These are phyloP conservation scores for Epichloe hybrida DNA, from an alignment of 2,329 filamentous ascomycete species.

Conservation along the genomic window DNA sequence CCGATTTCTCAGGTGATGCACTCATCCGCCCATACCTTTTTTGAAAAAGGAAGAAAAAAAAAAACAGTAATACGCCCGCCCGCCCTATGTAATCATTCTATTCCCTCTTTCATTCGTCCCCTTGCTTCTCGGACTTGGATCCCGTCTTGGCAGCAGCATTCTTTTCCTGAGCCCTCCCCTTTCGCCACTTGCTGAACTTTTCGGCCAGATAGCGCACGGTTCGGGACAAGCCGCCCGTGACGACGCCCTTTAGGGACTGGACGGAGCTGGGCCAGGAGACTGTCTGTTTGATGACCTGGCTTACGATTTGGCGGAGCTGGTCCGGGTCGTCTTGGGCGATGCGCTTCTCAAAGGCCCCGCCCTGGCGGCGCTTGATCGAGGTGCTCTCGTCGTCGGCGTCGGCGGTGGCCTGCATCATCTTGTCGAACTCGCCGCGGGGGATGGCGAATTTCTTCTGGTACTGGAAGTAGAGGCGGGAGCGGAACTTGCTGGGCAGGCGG, in stretches of 20 bases:
- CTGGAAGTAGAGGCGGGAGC: conserved; percentile 81
- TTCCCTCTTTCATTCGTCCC: neutral
- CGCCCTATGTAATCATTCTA: neutral
- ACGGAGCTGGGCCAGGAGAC: conserved; percentile 85
- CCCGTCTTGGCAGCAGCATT: conserved; percentile 10
- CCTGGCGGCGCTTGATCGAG: conserved; percentile 59
- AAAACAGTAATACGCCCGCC: neutral
- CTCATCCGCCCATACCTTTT: too few relatives aligned
- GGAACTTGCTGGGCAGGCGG: conserved; percentile 73
- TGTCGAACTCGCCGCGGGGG: conserved; percentile 62
- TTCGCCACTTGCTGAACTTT: conserved; percentile 56
- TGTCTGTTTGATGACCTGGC: conserved; percentile 69
- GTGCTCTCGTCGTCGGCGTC: conserved; percentile 56
- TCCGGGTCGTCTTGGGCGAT: conserved; percentile 58
- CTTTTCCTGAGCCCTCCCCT: conserved; percentile 22
- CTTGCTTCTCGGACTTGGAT: neutral
- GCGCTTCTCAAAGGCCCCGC: conserved; percentile 72
- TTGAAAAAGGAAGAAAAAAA: neutral
- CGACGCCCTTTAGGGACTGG: conserved; percentile 70
- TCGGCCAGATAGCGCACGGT: conserved; percentile 68
- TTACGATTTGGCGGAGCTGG: conserved; percentile 57
- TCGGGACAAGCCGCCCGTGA: conserved; percentile 62
- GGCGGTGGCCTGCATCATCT: conserved; percentile 65
- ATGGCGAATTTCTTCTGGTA: conserved; percentile 88
- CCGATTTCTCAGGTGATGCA: too few relatives aligned